phyloP scores from a whole-genome alignment of 2,329 filamentous ascomycete genomes.

The Hypoxylon sp. region DNA sequence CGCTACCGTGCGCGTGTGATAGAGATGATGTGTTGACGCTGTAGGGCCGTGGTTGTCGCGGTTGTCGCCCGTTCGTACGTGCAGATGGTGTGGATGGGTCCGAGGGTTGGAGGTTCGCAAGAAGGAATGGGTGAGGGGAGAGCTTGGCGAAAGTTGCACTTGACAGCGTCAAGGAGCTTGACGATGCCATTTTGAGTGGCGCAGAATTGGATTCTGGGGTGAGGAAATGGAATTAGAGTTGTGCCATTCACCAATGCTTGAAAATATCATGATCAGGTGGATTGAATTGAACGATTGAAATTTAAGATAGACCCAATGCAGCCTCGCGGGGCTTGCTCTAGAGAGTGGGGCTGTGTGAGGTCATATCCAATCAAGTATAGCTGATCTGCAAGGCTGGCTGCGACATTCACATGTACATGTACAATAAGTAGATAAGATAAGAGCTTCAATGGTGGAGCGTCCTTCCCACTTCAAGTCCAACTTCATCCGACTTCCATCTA shows the following conservation, averaged over 20 bases:
- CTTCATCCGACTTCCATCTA: not conserved
- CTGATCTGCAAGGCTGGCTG: constrained; percentile 22
- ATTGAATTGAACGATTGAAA: constrained; percentile 26
- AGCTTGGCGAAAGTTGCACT: constrained; percentile 88
- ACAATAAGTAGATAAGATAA: constrained; percentile 23
- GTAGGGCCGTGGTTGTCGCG: constrained; percentile 78
- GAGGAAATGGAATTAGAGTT: constrained; percentile 1
- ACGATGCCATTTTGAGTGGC: constrained; percentile 52
- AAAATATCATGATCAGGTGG: constrained; percentile 20
- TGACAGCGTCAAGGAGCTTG: constrained; percentile 64
- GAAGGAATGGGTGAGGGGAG: constrained; percentile 88
- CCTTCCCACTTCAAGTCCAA: not conserved
- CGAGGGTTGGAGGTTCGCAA: constrained; percentile 83
- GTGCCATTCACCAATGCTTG: constrained; percentile 22
- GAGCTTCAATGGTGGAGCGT: no score
- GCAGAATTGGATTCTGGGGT: not conserved
- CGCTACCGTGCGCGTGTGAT: constrained; percentile 90
- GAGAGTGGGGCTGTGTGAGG: not conserved
- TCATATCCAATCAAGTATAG: constrained; percentile 27
- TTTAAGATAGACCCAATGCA: constrained; percentile 27
- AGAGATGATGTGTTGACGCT: constrained; percentile 86
- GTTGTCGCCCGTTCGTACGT: constrained; percentile 85
- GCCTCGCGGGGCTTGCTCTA: constrained; percentile 37
- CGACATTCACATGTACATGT: not conserved
- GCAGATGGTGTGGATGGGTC: constrained; percentile 67